Conservation (phyloP, 2,329 filamentous ascomycete genomes). For the Beauveria sp. region DNA sequence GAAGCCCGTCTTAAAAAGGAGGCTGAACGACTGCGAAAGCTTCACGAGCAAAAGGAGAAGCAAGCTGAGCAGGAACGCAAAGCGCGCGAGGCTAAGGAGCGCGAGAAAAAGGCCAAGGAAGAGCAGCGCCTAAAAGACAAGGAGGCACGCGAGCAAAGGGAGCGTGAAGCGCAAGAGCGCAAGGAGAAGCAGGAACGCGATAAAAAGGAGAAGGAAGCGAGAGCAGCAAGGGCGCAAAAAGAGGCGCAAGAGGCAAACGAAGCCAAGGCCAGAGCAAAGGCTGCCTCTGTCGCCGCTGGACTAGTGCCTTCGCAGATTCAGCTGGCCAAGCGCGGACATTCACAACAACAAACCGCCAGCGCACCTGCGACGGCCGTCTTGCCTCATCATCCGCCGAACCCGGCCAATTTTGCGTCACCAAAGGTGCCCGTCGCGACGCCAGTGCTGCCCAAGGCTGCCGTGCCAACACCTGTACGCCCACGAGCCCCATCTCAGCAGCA, state of each 20-base stretch:
- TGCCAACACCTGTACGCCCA: slow-evolving; percentile 68
- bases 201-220: slow-evolving; percentile 53
- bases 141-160: slow-evolving; percentile 63
- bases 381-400: slow-evolving; percentile 52
- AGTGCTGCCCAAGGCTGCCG: slow-evolving; percentile 60
- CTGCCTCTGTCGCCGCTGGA: slow-evolving; percentile 47
- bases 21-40: slow-evolving; percentile 69
- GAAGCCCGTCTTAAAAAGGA: slow-evolving; percentile 82
- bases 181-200: slow-evolving; percentile 54
- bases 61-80: slow-evolving; percentile 83
- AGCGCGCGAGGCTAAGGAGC: slow-evolving; percentile 50
- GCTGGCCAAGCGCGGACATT: slow-evolving; percentile 25
- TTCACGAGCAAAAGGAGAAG: slow-evolving; percentile 77
- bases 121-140: slow-evolving; percentile 75
- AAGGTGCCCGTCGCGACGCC: slow-evolving; percentile 74
- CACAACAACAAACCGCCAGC: slow-evolving; percentile 24
- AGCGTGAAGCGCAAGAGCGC: slow-evolving; percentile 61
- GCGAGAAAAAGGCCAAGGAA: slow-evolving; percentile 78
- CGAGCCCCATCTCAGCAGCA: slow-evolving; percentile 67
- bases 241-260: slow-evolving; percentile 45
- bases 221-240: slow-evolving; percentile 50
- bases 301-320: slow-evolving; percentile 6
- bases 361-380: slow-evolving; percentile 37
- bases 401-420: slow-evolving; percentile 62
- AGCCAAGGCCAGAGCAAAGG: slow-evolving; percentile 58